Conservation (phyloP, 148 eudicot genomes). For the Rheum nobile region DNA sequence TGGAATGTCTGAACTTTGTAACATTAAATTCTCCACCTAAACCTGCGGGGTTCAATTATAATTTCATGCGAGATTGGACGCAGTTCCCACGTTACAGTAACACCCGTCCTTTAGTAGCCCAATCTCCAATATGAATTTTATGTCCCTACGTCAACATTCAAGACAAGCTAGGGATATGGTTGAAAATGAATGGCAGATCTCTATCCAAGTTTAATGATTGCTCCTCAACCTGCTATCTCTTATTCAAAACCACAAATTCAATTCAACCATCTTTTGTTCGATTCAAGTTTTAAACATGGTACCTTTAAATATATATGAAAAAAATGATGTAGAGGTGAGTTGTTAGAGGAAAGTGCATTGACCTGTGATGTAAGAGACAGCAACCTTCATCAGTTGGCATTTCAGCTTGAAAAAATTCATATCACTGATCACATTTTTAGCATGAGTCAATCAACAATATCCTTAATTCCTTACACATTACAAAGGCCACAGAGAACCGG, state of each 20-base stretch:
- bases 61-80: neutral
- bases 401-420: neutral
- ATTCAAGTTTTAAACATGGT: neutral
- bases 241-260: neutral
- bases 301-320: too few relatives aligned
- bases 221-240: neutral
- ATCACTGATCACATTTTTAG: neutral
- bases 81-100: neutral
- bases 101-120: neutral
- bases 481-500: neutral
- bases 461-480: neutral
- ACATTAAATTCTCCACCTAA: neutral
- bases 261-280: neutral
- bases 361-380: too few relatives aligned
- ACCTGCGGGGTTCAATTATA: neutral
- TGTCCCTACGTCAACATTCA: conserved; percentile 1
- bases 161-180: neutral
- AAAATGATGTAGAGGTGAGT: too few relatives aligned
- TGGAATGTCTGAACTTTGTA: neutral
- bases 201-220: neutral
- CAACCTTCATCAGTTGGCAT: neutral
- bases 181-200: neutral
- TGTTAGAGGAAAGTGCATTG: neutral
- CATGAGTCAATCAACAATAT: neutral
- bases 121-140: neutral